Base-by-base conservation (phyloP, 805 yeast species). In the Pichia paraexigua region DNA sequence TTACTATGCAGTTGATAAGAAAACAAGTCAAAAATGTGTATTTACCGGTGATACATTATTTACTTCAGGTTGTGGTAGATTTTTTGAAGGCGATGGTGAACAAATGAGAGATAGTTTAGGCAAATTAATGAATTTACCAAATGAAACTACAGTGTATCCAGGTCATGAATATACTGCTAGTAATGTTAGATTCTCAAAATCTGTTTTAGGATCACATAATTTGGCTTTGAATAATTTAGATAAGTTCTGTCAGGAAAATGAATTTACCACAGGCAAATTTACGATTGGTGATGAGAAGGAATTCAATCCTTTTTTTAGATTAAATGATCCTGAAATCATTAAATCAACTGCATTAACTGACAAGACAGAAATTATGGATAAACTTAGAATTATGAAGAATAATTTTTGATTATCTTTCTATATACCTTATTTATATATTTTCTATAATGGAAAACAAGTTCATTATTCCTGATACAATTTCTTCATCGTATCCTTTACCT, bases 41-140 rank as follows among this genome's bases (percentile, higher is more conserved):
- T 89, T 94, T 70, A 88, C 97, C 0, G 99, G 99, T 13, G 99
- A 94, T 68, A 94, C 99, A 0, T 72, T 94, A 43, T 94, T 94
- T 70, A 86, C 79, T 44, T 87, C 92, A 43, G 99, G 99, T 2
- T 91, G 97, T 65, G 99, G 99, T 12, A 75, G 98, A 49, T 94
- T 94, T 69, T 94, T 94, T 64, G 99, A 94, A 69, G 99, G 99
- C 2, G 73, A 76, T 13, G 90, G 91, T 0, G 69, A 67, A 41
- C 85, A 94, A 63, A 94, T 94, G 99, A 78, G 84, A 58, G 56
- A 58, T 1, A 78, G 95, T 0, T 73, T 94, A 60, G 82, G 80
- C 59, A 65, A 71, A 20, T 72, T 94, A 53, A 85, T 76, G 3
- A 59, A 62, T 27, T 73, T 92, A 48, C 91, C 95, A 0, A 67